Base-by-base conservation (phyloP, 2,329 filamentous ascomycete species). In the Penicillium frequentans region DNA sequence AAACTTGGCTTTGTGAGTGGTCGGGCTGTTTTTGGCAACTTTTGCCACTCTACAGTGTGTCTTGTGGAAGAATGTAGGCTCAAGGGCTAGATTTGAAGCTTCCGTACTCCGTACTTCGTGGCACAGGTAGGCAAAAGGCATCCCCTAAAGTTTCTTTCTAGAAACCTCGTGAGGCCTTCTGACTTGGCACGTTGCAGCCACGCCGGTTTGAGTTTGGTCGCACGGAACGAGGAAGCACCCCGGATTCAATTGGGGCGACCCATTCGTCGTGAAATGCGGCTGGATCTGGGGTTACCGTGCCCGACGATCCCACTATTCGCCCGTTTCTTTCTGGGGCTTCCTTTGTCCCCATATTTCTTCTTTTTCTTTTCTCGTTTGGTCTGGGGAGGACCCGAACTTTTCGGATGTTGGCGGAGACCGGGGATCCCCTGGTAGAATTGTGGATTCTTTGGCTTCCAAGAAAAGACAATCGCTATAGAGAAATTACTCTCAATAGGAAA, bases 161-260 rank as follows among this genome's bases (percentile, higher is more conserved):
- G 61, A 63, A 63, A 23, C 14, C 24, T 21, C 46, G 21, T 10
- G n/a, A 33, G 27, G 23, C 29, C 37, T 19, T 54, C 39, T 50
- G 44, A 54, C 29, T 27, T 45, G 19, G 50, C 64, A 64, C 62
- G 58, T 62, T 65, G 59, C 61, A 62, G 60, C 62, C 64, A 64
- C 57, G 51, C 53, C 50, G 45, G 54, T 64, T 65, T 63, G 56
- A 64, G 57, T 64, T 64, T 64, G 51, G 57, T 60, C 35, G 58
- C 52, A 63, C 58, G 50, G 55, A 61, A 61, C 42, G 52, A 57
- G 21, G 45, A 43, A 31, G 49, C 31, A 37, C 49, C 49, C 44
- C 46, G 24, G 37, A 45, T 48, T 43, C 43, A 9, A 45, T 23
- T 46, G 39, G 42, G 21, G 29, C 42, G 19, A 53, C 39, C 49